Evolutionary conservation across 106 monocot species (phyloP), one percentile per base, ranked within the genome.

Genomic region (Dioscorea dumetorum): DNA sequence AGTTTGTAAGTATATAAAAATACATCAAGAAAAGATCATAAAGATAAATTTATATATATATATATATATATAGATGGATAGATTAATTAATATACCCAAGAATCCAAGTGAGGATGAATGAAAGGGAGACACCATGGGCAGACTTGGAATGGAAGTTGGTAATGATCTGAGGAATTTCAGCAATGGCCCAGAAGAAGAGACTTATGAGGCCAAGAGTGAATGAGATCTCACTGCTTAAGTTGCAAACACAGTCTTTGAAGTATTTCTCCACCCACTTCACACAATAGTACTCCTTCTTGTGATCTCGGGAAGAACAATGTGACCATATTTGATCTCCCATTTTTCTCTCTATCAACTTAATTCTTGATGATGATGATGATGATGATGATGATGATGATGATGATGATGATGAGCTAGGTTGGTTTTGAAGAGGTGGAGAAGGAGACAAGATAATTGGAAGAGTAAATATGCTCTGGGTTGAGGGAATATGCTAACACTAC

Each of bases 81-180:
- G 4, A n/a, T n/a, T 58, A 11, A 23, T 22, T 8, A 8, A 19
- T 53, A 16, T 22, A 86, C 90, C 90, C 90, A 19, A 84, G 18
- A 24, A 90, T 64, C 90, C 90, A 90, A 69, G 90, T 86, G 78
- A 79, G 57, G 73, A 90, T 76, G 66, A 90, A 64, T 11, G 51
- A 64, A 13, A 86, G 56, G 16, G 90, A 90, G 76, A 90, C 79
- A 17, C 90, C 90, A 62, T 83, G 81, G 57, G 71, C 86, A n/a
- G 90, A 90, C 74, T 86, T 90, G 63, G 73, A 76, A 34, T 73
- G 69, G 66, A 86, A 90, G 80, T 90, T 90, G 69, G 86, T 86
- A 71, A 84, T 32, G 64, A 90, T 81, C 79, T 90, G 90, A 2
- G 90, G 90, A 51, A 90, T 74, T 81, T 90, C 90, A 1, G 90